phyloP scores from a whole-genome alignment of 257 asterid species.

The Solanum ahanhuiri region DNA sequence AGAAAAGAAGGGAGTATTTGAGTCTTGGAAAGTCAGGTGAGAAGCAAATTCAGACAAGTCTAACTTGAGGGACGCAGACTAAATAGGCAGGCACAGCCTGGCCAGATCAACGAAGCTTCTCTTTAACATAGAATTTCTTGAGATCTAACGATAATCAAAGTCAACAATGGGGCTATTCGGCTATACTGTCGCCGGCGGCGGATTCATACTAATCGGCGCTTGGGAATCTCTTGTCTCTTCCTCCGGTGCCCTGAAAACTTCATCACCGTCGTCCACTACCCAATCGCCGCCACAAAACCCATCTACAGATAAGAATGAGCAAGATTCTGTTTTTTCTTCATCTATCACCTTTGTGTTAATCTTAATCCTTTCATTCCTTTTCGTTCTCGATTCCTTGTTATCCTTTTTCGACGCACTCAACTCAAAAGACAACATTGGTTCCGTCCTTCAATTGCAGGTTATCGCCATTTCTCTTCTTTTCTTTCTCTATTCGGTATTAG shows the following conservation, averaged over 20 bases:
- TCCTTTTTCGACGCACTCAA: constrained; percentile 58
- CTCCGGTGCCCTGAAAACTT: constrained; percentile 11
- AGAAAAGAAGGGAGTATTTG: not conserved
- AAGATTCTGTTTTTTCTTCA: constrained; percentile 23
- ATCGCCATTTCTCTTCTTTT: constrained; percentile 49
- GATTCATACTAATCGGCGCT: constrained; percentile 57
- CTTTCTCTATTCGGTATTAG: constrained; percentile 51
- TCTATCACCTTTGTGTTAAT: constrained; percentile 44
- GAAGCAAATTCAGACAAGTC: not conserved
- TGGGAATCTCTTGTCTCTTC: constrained; percentile 53
- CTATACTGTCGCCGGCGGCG: constrained; percentile 67
- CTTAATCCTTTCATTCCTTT: constrained; percentile 40
- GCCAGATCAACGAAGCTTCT: not conserved
- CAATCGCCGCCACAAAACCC: constrained; percentile 16
- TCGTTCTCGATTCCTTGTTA: constrained; percentile 46
- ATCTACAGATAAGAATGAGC: not conserved
- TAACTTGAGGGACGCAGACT: not conserved
- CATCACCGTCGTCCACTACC: constrained; percentile 8
- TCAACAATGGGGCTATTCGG: constrained; percentile 60
- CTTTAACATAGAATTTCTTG: not conserved
- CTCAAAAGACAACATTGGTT: constrained; percentile 47
- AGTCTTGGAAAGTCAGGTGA: not conserved
- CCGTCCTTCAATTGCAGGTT: constrained; percentile 63
- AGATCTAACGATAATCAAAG: not conserved
- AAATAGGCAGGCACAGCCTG: not conserved